Base-by-base conservation (phyloP, 2,329 filamentous ascomycete genomes). In the Exophiala xenobiotica region DNA sequence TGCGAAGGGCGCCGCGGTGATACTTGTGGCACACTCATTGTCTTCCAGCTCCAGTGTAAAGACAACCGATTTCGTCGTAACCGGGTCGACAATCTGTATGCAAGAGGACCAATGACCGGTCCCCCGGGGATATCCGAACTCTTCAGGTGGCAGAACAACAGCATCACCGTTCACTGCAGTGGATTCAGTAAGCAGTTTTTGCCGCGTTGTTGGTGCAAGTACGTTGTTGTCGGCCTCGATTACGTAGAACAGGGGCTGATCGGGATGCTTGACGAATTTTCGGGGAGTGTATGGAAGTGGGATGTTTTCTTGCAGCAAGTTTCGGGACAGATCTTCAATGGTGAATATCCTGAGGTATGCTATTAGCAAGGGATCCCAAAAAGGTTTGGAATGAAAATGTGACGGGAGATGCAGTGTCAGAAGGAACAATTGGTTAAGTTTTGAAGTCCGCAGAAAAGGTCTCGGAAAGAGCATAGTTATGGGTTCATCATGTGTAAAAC, bases 191-290 rank as follows among this genome's bases (percentile, higher is more conserved):
- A 95, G 76, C 1, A 96, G 77, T 58, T 86, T 81, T n/a, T 81
- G 77, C 49, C 85, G 82, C 6, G 91, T 85, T n/a, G 87, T 82
- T 4, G 87, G 85, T 1, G 90, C 86, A 2, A 99, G 77, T 0
- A 91, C 89, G 65, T 96, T 95, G 67, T 93, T 95, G 59, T 99
- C 95, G 8, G 90, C 82, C 71, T 96, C 89, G 45, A 96, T 90
- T 5, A 92, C 90, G 66, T 97, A 99, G 68, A 96, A 99, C 19
- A 95, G 78, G 12, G 90, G 86, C 46, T 89, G 81, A 4, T 93
- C 88, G 0, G 92, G 92, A 65, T 97, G 90, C 58, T 90, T 88
- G 23, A 90, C 81, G 63, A 99, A 86, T 61, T 86, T 86, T 53
- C 90, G 86, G 2, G 95, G 93, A 0, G 93, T 99, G 67, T 99